Percentiles rank a stretch among this genome's conserved stretches.
phyloP scores from a whole-genome alignment of 345 rosid genomes.

The Isatis tinctoria region DNA sequence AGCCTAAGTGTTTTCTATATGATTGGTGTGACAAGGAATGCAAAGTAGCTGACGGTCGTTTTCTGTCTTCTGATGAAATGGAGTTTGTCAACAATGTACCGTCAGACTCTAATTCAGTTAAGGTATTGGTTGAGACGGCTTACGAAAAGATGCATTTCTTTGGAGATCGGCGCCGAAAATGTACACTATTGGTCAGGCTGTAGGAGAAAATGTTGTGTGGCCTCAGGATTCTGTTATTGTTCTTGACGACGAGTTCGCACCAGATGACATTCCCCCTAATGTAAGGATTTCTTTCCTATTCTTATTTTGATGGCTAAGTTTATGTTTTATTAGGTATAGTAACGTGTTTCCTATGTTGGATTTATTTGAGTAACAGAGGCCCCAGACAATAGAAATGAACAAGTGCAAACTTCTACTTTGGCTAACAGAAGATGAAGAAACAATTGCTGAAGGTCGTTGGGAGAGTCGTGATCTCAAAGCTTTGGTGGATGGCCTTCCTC shows the following conservation, averaged over 20 bases:
- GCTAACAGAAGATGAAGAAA: no score
- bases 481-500: no score
- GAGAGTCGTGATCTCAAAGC: no score
- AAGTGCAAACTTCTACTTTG: no score
- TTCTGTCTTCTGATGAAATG: neutral
- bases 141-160: neutral
- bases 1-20: neutral
- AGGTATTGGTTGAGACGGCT: neutral
- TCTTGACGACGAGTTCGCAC: neutral
- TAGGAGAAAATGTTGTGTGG: neutral
- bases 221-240: neutral
- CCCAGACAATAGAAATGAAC: no score
- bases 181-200: neutral
- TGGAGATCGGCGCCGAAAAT: neutral
- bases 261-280: neutral
- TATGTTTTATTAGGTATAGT: no score
- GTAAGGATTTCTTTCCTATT: neutral
- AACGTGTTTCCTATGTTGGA: no score
- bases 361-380: no score
- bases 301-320: no score
- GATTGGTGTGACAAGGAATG: neutral
- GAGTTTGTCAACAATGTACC: neutral
- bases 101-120: neutral
- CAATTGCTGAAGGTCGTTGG: no score
- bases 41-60: neutral